Conservation (phyloP, 1,284 basidiomycete species). For the Cerioporus squamosus region DNA sequence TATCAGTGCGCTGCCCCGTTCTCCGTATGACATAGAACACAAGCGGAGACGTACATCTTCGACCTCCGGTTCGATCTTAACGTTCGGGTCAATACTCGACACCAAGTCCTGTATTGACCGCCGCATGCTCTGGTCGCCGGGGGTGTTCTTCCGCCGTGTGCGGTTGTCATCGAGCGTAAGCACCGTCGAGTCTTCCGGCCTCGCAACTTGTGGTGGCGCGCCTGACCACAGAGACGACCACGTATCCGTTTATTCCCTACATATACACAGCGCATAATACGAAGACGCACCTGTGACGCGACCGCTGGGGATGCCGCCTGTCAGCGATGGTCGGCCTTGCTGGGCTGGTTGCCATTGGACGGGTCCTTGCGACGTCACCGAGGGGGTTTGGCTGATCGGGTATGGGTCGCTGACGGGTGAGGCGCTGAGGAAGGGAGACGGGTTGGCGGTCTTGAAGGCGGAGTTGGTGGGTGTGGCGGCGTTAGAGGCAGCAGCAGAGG, state of each 20-base stretch:
- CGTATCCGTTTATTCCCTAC: background rate
- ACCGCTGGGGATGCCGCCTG: conserved; percentile 70
- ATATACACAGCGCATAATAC: background rate
- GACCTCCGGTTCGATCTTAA: conserved; percentile 87
- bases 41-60: conserved; percentile 77
- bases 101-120: conserved; percentile 94
- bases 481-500: background rate
- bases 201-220: conserved; percentile 73
- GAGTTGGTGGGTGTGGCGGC: conserved; percentile 20
- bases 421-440: conserved; percentile 41
- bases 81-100: conserved; percentile 87
- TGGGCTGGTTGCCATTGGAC: conserved; percentile 58
- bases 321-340: conserved; percentile 71
- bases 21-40: background rate
- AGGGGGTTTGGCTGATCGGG: conserved; percentile 64
- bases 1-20: background rate
- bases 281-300: conserved; percentile 59
- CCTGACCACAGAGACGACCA: conserved; percentile 55
- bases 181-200: conserved; percentile 55
- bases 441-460: conserved; percentile 41
- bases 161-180: conserved; percentile 63
- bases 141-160: conserved; percentile 68
- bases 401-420: conserved; percentile 41
- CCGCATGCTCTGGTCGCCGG: conserved; percentile 85
- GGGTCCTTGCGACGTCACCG: conserved; percentile 59